phyloP scores from a whole-genome alignment of 768 basidiomycete genomes.

The Asterophora parasitica region DNA sequence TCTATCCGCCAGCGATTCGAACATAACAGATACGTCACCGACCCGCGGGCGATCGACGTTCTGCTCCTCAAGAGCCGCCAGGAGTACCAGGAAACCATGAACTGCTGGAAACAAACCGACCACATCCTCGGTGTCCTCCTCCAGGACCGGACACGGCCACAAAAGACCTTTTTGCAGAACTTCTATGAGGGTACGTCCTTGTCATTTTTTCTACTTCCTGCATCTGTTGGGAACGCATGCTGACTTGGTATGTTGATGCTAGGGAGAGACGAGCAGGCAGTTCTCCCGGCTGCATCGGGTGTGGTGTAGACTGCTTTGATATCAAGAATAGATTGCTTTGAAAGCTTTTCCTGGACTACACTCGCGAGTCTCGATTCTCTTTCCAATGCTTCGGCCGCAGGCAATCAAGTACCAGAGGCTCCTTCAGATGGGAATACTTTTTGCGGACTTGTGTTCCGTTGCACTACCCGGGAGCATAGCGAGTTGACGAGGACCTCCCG shows the following conservation, averaged over 20 bases:
- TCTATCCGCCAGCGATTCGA: constrained; percentile 87
- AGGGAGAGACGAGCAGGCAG: constrained; percentile 76
- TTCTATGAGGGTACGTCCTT: constrained; percentile 73
- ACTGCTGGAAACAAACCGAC: constrained; percentile 87
- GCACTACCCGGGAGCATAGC: too few species aligned
- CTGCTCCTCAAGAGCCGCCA: constrained; percentile 78
- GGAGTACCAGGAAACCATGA: constrained; percentile 93
- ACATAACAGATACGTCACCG: constrained; percentile 74
- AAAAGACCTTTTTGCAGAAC: constrained; percentile 73
- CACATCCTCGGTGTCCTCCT: constrained; percentile 73
- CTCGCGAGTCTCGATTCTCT: too few species aligned
- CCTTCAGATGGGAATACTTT: too few species aligned
- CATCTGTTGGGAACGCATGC: constrained; percentile 1
- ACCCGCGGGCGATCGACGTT: constrained; percentile 79
- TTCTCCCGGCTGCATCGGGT: constrained; percentile 65
- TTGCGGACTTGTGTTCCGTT: too few species aligned
- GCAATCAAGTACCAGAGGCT: too few species aligned
- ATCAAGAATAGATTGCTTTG: constrained; percentile 2
- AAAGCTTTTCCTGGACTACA: too few species aligned
- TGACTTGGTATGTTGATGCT: constrained; percentile 9
- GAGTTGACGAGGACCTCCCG: too few species aligned
- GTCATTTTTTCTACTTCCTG: background rate
- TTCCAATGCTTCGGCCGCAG: too few species aligned
- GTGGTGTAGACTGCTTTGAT: constrained; percentile 19
- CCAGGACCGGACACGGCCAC: constrained; percentile 35